Evolutionary conservation across 257 asterid genomes (phyloP).

Genomic region (Primulina eburnea): DNA sequence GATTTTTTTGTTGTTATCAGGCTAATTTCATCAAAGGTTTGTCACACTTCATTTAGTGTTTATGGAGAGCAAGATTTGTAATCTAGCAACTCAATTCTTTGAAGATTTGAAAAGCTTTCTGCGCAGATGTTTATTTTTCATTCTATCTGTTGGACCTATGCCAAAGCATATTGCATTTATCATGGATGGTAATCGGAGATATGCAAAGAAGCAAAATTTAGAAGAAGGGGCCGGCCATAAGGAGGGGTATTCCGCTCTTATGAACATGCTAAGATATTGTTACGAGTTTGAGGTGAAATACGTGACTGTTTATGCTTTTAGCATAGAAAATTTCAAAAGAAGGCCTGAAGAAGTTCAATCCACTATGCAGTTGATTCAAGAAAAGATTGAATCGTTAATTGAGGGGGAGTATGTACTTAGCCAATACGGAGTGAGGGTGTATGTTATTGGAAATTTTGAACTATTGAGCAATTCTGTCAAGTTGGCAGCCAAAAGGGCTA

Average conservation of each 20-base stretch:
- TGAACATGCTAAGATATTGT: slow-evolving; percentile 60
- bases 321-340: slow-evolving; percentile 77
- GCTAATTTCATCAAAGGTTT: slow-evolving; percentile 24
- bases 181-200: slow-evolving; percentile 87
- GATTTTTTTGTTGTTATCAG: slow-evolving; percentile 26
- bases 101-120: slow-evolving; percentile 32
- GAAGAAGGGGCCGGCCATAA: slow-evolving; percentile 59
- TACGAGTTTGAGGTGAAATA: slow-evolving; percentile 58
- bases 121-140: slow-evolving; percentile 32
- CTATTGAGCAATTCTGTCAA: slow-evolving; percentile 57
- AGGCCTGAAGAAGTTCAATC: slow-evolving; percentile 77
- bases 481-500: slow-evolving; percentile 66
- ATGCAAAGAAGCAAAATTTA: slow-evolving; percentile 51
- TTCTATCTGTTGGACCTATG: slow-evolving; percentile 57
- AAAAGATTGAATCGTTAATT: slow-evolving; percentile 59
- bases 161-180: slow-evolving; percentile 75
- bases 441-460: slow-evolving; percentile 59
- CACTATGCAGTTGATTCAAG: slow-evolving; percentile 65
- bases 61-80: slow-evolving; percentile 35
- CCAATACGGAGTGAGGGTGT: slow-evolving; percentile 60
- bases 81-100: slow-evolving; percentile 22
- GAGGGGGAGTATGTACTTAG: slow-evolving; percentile 57
- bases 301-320: slow-evolving; percentile 70
- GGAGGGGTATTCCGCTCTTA: slow-evolving; percentile 53
- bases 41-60: slow-evolving; percentile 17